Conservation (phyloP, 2,329 filamentous ascomycete genomes). For the Cordyceps militaris region DNA sequence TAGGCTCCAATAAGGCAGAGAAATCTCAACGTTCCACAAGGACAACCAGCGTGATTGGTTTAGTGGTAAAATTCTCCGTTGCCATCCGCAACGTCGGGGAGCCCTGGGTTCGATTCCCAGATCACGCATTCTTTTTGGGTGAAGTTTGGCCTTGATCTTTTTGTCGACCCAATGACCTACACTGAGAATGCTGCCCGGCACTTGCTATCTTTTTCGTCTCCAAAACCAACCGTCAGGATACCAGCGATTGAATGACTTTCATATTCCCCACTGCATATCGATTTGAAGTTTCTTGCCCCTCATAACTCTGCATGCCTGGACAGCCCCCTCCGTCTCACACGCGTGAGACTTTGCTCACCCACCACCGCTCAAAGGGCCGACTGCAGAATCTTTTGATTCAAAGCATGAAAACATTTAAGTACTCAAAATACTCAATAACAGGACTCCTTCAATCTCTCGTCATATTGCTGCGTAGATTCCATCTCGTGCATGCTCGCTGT, state of each 20-base stretch:
- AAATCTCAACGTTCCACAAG: background rate
- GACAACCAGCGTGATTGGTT: conserved; percentile 9
- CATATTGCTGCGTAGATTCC: background rate
- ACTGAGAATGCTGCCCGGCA: background rate
- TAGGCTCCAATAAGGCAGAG: background rate
- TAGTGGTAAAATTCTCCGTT: conserved; percentile 14
- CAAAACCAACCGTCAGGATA: too few relatives aligned
- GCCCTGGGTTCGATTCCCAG: conserved; percentile 13
- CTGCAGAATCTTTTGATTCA: background rate
- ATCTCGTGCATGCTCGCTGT: background rate
- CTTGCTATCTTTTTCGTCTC: background rate
- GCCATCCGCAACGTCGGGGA: conserved; percentile 13
- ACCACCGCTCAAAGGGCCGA: background rate
- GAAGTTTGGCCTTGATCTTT: background rate
- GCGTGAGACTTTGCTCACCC: background rate
- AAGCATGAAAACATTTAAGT: background rate
- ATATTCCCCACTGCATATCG: too few relatives aligned
- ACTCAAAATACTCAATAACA: background rate
- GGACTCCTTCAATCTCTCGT: background rate
- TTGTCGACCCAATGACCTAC: background rate
- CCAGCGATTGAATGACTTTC: too few relatives aligned
- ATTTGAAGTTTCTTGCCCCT: background rate
- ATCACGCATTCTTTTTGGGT: conserved; percentile 6
- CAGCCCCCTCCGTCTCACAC: background rate
- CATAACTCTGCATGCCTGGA: background rate